A percentile compares a stretch with the other conserved stretches of the same genome.
phyloP scores from a whole-genome alignment of 1,139 yeast genomes.

The Suhomyces chickasaworum region DNA sequence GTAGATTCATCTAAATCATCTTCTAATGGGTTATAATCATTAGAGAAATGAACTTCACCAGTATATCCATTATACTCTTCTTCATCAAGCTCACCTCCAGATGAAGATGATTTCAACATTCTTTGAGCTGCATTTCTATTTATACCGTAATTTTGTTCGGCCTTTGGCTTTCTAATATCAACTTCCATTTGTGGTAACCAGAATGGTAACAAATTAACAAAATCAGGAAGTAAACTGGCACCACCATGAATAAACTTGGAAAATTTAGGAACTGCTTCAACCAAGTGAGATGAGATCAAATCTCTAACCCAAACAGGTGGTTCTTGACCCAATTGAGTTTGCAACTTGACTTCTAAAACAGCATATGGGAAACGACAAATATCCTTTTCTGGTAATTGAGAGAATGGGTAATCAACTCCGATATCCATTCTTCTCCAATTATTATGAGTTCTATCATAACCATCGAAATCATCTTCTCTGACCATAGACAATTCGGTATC shows the following conservation, averaged over 20 bases:
- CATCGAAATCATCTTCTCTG: conserved; percentile 96
- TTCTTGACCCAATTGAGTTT: conserved; percentile 97
- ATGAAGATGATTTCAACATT: conserved; percentile 36
- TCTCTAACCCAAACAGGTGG: conserved; percentile 98
- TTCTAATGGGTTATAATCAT: conserved; percentile 50
- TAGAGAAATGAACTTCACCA: conserved; percentile 49
- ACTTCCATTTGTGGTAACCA: conserved; percentile 99
- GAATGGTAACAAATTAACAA: conserved; percentile 82
- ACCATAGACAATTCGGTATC: conserved; percentile 96
- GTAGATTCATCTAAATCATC: conserved; percentile 49
- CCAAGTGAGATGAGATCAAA: conserved; percentile 85
- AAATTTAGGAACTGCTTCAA: conserved; percentile 97
- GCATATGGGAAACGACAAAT: conserved; percentile 96
- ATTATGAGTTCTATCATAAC: conserved; percentile 81
- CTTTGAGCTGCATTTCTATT: conserved; percentile 34
- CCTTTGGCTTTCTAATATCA: conserved; percentile 88
- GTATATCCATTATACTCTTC: conserved; percentile 42
- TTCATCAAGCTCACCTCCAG: conserved; percentile 54
- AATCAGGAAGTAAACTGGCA: conserved; percentile 82
- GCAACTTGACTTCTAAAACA: conserved; percentile 92
- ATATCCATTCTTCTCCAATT: conserved; percentile 99
- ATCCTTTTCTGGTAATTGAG: conserved; percentile 80
- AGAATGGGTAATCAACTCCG: conserved; percentile 95
- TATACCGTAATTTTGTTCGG: conserved; percentile 64
- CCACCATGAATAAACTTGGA: conserved; percentile 97